Percentiles rank a stretch among this genome's conserved stretches.
These are phyloP conservation scores for Anethum foeniculum DNA, from an alignment of 140 eudicot species.

Conservation along the genomic window DNA sequence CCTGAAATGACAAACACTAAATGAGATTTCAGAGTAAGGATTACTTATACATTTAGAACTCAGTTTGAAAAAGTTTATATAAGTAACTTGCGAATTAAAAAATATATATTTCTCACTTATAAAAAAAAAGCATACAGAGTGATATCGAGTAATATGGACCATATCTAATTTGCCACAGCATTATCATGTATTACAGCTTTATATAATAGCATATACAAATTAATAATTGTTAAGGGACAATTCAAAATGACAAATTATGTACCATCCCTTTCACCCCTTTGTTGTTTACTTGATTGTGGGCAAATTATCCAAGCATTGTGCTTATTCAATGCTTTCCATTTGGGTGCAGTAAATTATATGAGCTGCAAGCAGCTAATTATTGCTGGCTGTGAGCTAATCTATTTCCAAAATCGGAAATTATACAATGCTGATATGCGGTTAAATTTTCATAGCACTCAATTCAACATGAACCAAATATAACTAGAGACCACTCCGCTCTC, in stretches of 20 bases:
- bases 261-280: not conserved
- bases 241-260: not conserved
- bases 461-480: no score
- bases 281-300: not conserved
- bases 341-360: not conserved
- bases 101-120: no score
- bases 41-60: no score
- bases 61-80: no score
- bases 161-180: no score
- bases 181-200: not conserved
- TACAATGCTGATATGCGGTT: not conserved
- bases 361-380: not conserved
- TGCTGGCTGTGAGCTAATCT: not conserved
- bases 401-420: not conserved
- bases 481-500: slow-evolving; percentile 70
- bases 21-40: no score
- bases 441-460: not conserved
- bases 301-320: not conserved
- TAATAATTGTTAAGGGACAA: not conserved
- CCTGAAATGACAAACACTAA: no score
- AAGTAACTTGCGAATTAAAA: no score
- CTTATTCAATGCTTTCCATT: not conserved
- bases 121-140: no score
- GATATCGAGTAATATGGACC: no score
- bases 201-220: not conserved